Conservation (phyloP, 2,329 filamentous ascomycete species). For the Claviceps pazoutovae region DNA sequence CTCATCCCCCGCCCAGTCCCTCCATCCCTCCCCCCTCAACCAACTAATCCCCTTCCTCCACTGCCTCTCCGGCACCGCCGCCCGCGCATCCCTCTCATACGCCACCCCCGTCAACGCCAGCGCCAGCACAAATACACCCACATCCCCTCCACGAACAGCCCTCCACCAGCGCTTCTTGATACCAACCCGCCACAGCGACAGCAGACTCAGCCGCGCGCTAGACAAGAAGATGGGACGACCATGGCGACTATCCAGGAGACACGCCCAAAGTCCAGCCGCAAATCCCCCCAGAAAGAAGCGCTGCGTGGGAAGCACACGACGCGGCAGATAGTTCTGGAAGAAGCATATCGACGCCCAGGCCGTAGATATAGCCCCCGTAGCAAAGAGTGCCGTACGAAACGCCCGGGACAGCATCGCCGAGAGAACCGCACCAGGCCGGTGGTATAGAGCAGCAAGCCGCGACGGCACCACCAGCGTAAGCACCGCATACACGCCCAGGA, state of each 20-base stretch:
- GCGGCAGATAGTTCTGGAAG: slow-evolving; percentile 67
- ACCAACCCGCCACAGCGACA: slow-evolving; percentile 86
- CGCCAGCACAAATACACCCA: slow-evolving; percentile 68
- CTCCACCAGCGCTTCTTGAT: slow-evolving; percentile 81
- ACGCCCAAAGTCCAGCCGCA: slow-evolving; percentile 72
- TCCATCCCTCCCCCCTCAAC: slow-evolving; percentile 61
- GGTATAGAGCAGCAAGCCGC: slow-evolving; percentile 52
- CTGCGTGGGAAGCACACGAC: slow-evolving; percentile 61
- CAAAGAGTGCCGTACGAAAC: slow-evolving; percentile 60
- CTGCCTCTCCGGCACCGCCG: slow-evolving; percentile 49
- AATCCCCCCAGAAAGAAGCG: slow-evolving; percentile 85
- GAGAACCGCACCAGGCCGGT: slow-evolving; percentile 52
- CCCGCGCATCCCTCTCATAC: slow-evolving; percentile 54
- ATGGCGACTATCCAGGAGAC: slow-evolving; percentile 48
- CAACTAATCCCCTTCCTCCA: slow-evolving; percentile 62
- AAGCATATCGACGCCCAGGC: slow-evolving; percentile 84
- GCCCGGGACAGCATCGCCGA: slow-evolving; percentile 54
- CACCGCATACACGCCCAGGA: slow-evolving; percentile 59
- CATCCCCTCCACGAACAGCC: slow-evolving; percentile 68
- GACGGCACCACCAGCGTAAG: slow-evolving; percentile 45
- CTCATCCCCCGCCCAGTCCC: slow-evolving; percentile 47
- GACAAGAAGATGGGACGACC: slow-evolving; percentile 64
- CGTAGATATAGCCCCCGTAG: slow-evolving; percentile 67
- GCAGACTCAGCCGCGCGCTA: slow-evolving; percentile 61
- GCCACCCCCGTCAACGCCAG: slow-evolving; percentile 66